A percentile compares a stretch with the other conserved stretches of the same genome.
phyloP scores from a whole-genome alignment of 768 basidiomycete species.

The Mrakia frigida region DNA sequence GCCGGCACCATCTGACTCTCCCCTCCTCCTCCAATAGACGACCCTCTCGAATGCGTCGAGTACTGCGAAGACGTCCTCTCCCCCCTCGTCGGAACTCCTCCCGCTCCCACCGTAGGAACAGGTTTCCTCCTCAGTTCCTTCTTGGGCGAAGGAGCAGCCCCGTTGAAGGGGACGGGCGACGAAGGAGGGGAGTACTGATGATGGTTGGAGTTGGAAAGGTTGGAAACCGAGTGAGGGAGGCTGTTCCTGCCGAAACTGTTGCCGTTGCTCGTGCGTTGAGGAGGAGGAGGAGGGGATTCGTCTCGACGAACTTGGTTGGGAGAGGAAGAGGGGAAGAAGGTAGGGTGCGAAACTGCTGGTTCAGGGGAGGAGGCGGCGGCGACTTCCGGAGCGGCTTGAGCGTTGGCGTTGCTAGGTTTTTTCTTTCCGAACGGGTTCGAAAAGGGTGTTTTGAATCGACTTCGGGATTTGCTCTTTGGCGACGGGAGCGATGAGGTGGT shows the following conservation, averaged over 20 bases:
- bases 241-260: not conserved
- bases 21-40: not conserved
- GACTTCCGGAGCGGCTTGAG: no score
- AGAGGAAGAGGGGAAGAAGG: not conserved
- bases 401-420: not conserved
- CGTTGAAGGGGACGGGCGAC: not conserved
- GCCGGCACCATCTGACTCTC: not conserved
- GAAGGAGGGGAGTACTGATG: not conserved
- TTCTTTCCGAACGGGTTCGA: not conserved
- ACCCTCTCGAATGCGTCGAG: not conserved
- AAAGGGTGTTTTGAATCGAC: slow-evolving; percentile 17
- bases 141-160: not conserved
- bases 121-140: not conserved
- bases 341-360: not conserved
- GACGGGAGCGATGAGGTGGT: not conserved
- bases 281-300: not conserved
- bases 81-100: not conserved
- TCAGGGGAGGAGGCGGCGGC: slow-evolving; percentile 18
- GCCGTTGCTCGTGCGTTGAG: no score
- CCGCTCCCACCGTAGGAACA: not conserved
- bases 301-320: no score
- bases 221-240: not conserved
- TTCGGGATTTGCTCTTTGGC: not conserved
- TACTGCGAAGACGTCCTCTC: not conserved
- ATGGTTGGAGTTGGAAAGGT: not conserved